Evolutionary conservation across 2,329 filamentous ascomycete species (phyloP).

Genomic region (Verticillium tricorpus): DNA sequence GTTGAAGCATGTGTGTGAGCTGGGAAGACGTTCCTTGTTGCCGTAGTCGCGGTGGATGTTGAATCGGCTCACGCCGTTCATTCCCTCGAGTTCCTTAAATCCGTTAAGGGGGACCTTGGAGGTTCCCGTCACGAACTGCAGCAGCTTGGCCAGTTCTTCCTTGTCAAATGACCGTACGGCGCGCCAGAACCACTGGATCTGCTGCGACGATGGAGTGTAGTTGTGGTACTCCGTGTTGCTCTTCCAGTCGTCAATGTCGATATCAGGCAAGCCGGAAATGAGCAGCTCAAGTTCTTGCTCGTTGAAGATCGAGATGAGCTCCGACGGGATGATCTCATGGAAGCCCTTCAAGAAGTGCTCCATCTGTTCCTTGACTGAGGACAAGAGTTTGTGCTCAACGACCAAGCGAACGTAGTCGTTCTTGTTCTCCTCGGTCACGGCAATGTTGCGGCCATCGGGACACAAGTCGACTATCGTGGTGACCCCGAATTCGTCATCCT

Average conservation of each 20-base stretch:
- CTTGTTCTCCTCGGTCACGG: conserved; percentile 97
- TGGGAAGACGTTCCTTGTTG: conserved; percentile 90
- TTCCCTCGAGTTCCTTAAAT: conserved; percentile 98
- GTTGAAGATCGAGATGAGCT: conserved; percentile 95
- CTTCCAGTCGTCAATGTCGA: conserved; percentile 98
- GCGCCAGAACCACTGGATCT: conserved; percentile 99
- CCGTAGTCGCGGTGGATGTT: conserved; percentile 98
- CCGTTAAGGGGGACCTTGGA: conserved; percentile 97
- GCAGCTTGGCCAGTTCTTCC: conserved; percentile 92
- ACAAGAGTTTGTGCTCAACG: conserved; percentile 87
- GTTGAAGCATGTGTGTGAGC: conserved; percentile 98
- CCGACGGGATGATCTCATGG: conserved; percentile 95
- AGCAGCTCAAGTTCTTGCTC: conserved; percentile 95
- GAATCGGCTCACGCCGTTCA: conserved; percentile 97
- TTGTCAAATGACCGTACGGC: conserved; percentile 97
- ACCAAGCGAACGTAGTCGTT: conserved; percentile 94
- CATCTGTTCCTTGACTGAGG: conserved; percentile 90
- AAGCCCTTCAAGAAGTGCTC: conserved; percentile 92
- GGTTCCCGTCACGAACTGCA: conserved; percentile 97
- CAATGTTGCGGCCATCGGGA: conserved; percentile 81
- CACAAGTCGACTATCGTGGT: conserved; percentile 83
- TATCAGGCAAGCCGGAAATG: conserved; percentile 94
- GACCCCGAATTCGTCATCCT: conserved; percentile 90
- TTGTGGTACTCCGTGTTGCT: conserved; percentile 98
- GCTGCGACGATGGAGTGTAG: conserved; percentile 87